These are phyloP conservation scores for Tremella fuciformis DNA, from an alignment of 768 basidiomycete species.

Conservation along the genomic window DNA sequence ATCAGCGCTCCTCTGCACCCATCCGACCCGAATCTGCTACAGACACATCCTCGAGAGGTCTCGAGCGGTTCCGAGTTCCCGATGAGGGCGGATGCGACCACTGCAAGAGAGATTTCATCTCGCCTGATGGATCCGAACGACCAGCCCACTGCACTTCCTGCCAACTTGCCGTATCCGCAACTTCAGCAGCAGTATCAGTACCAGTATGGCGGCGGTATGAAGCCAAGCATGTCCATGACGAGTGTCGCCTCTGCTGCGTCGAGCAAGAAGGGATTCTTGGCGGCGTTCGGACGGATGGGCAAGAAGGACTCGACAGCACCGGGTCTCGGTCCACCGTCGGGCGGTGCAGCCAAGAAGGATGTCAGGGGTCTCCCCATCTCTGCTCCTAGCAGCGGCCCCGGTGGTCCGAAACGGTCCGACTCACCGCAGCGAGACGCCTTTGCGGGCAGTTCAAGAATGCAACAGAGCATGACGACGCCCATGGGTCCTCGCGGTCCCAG, in stretches of 20 bases:
- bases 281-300: conserved; percentile 19
- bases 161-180: conserved; percentile 46
- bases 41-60: conserved; percentile 29
- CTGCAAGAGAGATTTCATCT: conserved; percentile 44
- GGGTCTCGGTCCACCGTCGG: conserved; percentile 8
- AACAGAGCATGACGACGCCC: conserved; percentile 9
- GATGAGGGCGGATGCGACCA: conserved; percentile 43
- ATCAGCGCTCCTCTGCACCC: conserved; percentile 13
- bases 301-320: conserved; percentile 31
- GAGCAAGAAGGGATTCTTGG: conserved; percentile 38
- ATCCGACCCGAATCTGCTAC: conserved; percentile 14
- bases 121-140: conserved; percentile 41
- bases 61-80: conserved; percentile 43
- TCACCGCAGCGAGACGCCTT: neutral
- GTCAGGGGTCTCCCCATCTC: conserved; percentile 41
- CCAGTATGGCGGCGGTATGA: conserved; percentile 23
- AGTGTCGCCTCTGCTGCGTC: conserved; percentile 27
- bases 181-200: conserved; percentile 30
- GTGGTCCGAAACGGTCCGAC: conserved; percentile 1
- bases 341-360: conserved; percentile 35
- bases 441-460: neutral
- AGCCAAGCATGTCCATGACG: conserved; percentile 36
- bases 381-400: conserved; percentile 18
- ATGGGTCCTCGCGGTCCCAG: conserved; percentile 36
- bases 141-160: conserved; percentile 36